Evolutionary conservation across 306 rosid species (phyloP).

Genomic region (Casuarina glauca): DNA sequence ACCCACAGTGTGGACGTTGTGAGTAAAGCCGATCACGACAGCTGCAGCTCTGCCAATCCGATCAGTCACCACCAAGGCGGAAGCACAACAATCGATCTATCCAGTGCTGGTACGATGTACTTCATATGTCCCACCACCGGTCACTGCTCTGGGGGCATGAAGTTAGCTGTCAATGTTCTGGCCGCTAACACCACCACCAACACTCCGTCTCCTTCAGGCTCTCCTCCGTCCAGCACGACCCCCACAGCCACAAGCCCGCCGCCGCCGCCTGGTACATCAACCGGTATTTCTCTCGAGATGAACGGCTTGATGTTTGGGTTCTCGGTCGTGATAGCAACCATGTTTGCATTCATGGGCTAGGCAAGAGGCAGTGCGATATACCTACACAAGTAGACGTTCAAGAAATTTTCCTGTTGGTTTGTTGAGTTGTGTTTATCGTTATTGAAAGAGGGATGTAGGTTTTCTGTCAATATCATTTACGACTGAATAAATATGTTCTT

Average conservation of each 20-base stretch:
- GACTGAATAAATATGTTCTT: constrained; percentile 4
- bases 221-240: neutral
- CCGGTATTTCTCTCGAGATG: constrained; percentile 25
- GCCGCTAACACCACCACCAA: constrained; percentile 41
- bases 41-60: constrained; percentile 42
- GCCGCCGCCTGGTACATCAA: constrained; percentile 39
- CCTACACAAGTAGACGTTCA: no score
- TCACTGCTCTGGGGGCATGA: constrained; percentile 64
- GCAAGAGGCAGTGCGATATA: constrained; percentile 68
- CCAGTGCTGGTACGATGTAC: constrained; percentile 35
- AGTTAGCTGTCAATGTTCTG: constrained; percentile 45
- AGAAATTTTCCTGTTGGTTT: constrained; percentile 10
- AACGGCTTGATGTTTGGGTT: constrained; percentile 36
- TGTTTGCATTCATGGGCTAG: constrained; percentile 52
- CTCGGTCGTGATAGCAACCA: constrained; percentile 28
- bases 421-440: constrained; percentile 13
- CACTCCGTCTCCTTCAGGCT: constrained; percentile 23
- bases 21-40: constrained; percentile 17
- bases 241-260: constrained; percentile 10
- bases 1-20: constrained; percentile 50
- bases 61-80: constrained; percentile 29
- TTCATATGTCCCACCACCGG: constrained; percentile 51
- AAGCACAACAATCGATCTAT: constrained; percentile 33
- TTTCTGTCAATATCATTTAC: constrained; percentile 7
- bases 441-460: constrained; percentile 6